phyloP scores from a whole-genome alignment of 2,329 filamentous ascomycete genomes.

The Arachnopeziza araneosa region DNA sequence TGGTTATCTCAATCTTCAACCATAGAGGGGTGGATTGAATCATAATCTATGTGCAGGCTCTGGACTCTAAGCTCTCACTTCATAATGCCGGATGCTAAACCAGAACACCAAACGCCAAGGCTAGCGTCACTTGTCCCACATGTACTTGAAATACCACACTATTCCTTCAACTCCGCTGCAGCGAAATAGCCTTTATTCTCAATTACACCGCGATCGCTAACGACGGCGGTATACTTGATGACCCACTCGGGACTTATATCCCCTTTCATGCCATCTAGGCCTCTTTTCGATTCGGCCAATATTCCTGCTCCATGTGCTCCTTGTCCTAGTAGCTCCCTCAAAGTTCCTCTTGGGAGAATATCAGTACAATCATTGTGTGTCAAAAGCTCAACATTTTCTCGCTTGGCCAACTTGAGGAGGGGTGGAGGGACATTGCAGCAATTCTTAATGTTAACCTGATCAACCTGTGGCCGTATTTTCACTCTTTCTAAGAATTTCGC shows the following conservation, averaged over 20 bases:
- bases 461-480: slow-evolving; percentile 68
- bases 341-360: slow-evolving; percentile 78
- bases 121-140: neutral
- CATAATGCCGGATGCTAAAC: neutral
- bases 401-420: slow-evolving; percentile 76
- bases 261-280: slow-evolving; percentile 58
- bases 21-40: neutral
- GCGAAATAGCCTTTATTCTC: slow-evolving; percentile 99
- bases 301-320: slow-evolving; percentile 69
- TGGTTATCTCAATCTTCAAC: neutral
- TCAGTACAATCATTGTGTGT: slow-evolving; percentile 94
- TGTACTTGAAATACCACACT: slow-evolving; percentile 3
- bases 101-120: neutral
- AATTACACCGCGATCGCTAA: slow-evolving; percentile 88
- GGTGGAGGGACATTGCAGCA: slow-evolving; percentile 94
- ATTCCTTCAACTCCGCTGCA: slow-evolving; percentile 61
- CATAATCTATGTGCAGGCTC: neutral
- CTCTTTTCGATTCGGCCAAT: slow-evolving; percentile 47
- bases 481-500: slow-evolving; percentile 69
- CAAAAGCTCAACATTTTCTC: slow-evolving; percentile 76
- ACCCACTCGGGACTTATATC: slow-evolving; percentile 90
- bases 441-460: slow-evolving; percentile 94
- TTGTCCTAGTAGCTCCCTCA: slow-evolving; percentile 75
- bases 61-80: neutral
- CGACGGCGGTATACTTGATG: slow-evolving; percentile 93